Percentiles rank a stretch among this genome's conserved stretches.
Evolutionary conservation across 306 rosid genomes (phyloP).

Genomic region (Ammopiptanthus mongolicus): DNA sequence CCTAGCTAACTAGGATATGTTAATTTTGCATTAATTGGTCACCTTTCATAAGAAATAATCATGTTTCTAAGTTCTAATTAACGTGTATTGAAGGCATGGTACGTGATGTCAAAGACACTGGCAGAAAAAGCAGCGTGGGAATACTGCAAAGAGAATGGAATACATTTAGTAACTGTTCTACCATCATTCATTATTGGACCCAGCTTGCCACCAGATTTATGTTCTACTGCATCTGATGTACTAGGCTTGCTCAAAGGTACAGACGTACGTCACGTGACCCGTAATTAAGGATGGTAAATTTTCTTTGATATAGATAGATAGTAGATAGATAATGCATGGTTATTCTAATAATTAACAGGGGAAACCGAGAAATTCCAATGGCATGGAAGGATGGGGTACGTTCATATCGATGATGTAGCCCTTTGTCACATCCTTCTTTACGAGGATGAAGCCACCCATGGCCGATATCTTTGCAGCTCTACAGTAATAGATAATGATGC

Average conservation of each 20-base stretch:
- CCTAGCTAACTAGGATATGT: not conserved
- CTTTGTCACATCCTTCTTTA: slow-evolving; percentile 59
- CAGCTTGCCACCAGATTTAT: slow-evolving; percentile 58
- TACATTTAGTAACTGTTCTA: slow-evolving; percentile 59
- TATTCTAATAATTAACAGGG: slow-evolving; percentile 30
- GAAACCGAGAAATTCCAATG: slow-evolving; percentile 54
- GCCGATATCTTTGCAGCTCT: slow-evolving; percentile 73
- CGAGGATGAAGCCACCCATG: slow-evolving; percentile 46
- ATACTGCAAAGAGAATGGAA: slow-evolving; percentile 61
- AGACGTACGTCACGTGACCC: not conserved
- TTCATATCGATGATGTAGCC: slow-evolving; percentile 80
- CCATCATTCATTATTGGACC: slow-evolving; percentile 73
- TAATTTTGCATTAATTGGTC: not conserved
- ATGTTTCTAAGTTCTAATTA: not conserved
- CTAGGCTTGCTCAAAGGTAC: slow-evolving; percentile 72
- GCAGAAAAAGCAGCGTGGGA: slow-evolving; percentile 90
- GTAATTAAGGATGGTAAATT: not conserved
- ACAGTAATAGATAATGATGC: slow-evolving; percentile 40
- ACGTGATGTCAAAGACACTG: slow-evolving; percentile 61
- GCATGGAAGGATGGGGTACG: slow-evolving; percentile 87
- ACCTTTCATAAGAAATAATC: not conserved
- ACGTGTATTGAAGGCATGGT: slow-evolving; percentile 54
- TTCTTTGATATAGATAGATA: not conserved
- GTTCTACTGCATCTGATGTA: slow-evolving; percentile 78
- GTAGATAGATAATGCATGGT: not conserved